Evolutionary conservation across 2,329 filamentous ascomycete species (phyloP), one percentile per base, ranked within the genome.

Genomic region (Calonectria naviculata): DNA sequence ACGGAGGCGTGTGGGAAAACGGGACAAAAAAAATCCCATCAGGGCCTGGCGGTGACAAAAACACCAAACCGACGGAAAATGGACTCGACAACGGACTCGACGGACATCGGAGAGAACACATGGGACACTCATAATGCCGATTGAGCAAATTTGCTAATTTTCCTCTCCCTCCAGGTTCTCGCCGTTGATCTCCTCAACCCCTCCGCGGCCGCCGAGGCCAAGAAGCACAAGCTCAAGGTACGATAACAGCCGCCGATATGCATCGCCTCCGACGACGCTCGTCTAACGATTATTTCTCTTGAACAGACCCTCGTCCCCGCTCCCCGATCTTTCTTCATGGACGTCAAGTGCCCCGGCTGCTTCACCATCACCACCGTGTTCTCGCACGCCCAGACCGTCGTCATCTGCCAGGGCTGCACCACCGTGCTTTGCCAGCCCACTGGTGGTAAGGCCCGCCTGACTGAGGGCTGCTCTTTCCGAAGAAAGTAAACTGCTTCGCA

Each of bases 211-310:
- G 93, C 96, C 87, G 97, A 99, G 94, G 95, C 95, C 85, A 95
- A 95, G 91, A 98, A 98, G 94, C 97, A 99, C 94, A 99, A 99
- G 95, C 95, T 99, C 87, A 99, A 99, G 95, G 95, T 98, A 95
- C 79, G 81, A 79, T 72, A 62, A 72, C 47, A 17, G 52, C 52
- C 26, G 10, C 31, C 52, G 52, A 58, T 21, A 61, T 38, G 44
- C n/a, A 70, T 72, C 36, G 68, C 72, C 66, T 68, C 69, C 68
- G 65, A 71, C 42, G 62, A 71, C 72, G 36, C 68, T 38, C 74
- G 70, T 75, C 75, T 78, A 76, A 82, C 73, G 71, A 67, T 63
- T 42, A 24, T 42, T 36, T 19, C 56, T 21, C 66, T 65, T 24
- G 6, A 26, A 74, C 80, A 97, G 95, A 95, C 91, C 80, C 94